Evolutionary conservation across 2,329 filamentous ascomycete genomes (phyloP).

Genomic region (Pseudogymnoascus sp.): DNA sequence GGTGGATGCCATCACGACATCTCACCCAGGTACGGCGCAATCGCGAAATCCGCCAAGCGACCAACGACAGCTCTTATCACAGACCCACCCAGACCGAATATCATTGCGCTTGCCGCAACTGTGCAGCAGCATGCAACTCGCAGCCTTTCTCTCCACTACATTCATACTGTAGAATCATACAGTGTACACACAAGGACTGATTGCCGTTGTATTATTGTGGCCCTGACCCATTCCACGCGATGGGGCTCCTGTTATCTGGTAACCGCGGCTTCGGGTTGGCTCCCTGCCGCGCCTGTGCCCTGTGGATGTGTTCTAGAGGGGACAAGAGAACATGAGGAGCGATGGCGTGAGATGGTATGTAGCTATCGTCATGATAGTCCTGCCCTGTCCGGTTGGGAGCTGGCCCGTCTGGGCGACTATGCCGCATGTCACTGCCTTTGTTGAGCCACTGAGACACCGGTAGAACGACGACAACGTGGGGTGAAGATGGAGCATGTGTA

Average conservation of each 20-base stretch:
- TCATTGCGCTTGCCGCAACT: neutral
- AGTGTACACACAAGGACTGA: neutral
- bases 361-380: slow-evolving; percentile 2
- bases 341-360: neutral
- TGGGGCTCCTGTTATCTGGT: neutral
- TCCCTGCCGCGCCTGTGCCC: neutral
- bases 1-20: neutral
- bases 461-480: neutral
- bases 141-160: neutral
- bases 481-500: neutral
- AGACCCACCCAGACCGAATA: slow-evolving; percentile 3
- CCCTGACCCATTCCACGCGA: neutral
- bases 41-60: neutral
- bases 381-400: neutral
- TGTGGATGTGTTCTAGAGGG: neutral
- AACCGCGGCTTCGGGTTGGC: neutral
- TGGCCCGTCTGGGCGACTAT: neutral
- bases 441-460: neutral
- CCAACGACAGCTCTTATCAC: neutral
- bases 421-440: neutral
- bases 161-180: neutral
- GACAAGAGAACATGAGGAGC: neutral
- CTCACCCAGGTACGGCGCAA: slow-evolving; percentile 1
- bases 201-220: neutral
- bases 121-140: neutral